Evolutionary conservation across 352 stramenopile genomes (phyloP).

Genomic region (Phytophthora pini): DNA sequence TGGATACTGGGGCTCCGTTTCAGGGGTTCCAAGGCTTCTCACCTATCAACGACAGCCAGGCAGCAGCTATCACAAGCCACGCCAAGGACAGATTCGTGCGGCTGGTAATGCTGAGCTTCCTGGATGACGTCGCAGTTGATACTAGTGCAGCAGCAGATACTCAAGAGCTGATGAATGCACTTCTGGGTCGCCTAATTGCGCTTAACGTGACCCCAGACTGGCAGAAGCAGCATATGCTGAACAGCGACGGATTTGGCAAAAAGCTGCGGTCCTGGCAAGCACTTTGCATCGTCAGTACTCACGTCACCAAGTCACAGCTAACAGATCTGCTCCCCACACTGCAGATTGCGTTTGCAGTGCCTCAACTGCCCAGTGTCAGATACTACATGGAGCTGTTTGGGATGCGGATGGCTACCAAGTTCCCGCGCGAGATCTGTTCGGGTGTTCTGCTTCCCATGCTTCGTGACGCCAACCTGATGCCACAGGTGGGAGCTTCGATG

Average conservation of each 20-base stretch:
- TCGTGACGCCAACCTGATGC: conserved; percentile 70
- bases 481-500: conserved; percentile 71
- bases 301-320: conserved; percentile 42
- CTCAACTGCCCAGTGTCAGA: conserved; percentile 70
- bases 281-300: conserved; percentile 70
- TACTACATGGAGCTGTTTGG: conserved; percentile 88
- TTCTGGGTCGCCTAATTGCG: conserved; percentile 51
- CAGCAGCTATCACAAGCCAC: conserved; percentile 31
- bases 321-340: conserved; percentile 39
- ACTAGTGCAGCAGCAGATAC: conserved; percentile 10
- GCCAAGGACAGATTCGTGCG: conserved; percentile 76
- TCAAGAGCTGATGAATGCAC: conserved; percentile 41
- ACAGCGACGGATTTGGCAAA: conserved; percentile 82
- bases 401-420: conserved; percentile 70
- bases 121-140: conserved; percentile 62
- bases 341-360: conserved; percentile 57
- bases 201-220: conserved; percentile 69
- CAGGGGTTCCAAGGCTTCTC: conserved; percentile 34
- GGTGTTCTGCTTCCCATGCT: conserved; percentile 66
- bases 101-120: conserved; percentile 68
- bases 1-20: conserved; percentile 19
- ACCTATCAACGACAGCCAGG: conserved; percentile 14
- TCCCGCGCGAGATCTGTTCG: conserved; percentile 50
- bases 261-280: conserved; percentile 84
- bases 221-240: conserved; percentile 86